These are phyloP conservation scores for Mycena crocata DNA, from an alignment of 768 basidiomycete genomes.

Conservation along the genomic window DNA sequence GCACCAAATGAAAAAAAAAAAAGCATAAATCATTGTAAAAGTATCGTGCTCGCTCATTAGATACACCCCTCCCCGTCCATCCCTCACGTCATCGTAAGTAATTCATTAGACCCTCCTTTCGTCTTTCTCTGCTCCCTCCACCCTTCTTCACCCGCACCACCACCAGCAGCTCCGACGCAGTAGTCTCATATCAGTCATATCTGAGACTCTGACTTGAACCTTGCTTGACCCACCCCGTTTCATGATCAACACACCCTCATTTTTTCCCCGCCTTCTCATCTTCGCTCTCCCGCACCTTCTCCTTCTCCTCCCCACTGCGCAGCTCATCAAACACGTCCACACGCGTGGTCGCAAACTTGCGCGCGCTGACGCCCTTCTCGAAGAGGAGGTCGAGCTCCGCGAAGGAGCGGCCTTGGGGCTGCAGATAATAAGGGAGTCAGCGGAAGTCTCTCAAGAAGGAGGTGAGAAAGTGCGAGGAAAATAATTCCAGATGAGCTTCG, in stretches of 20 bases:
- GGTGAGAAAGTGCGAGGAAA: not conserved
- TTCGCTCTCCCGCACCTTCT: not conserved
- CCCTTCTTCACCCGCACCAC: too few species aligned
- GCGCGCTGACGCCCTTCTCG: constrained; percentile 43
- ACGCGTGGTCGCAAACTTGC: constrained; percentile 36
- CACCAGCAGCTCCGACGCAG: too few species aligned
- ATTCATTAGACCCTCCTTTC: not conserved
- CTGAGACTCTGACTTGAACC: too few species aligned
- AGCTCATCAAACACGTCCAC: constrained; percentile 34
- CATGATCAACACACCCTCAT: not conserved
- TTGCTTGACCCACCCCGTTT: not conserved
- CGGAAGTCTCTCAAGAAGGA: too few species aligned
- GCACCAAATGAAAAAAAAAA: constrained; percentile 39
- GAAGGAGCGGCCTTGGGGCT: constrained; percentile 37
- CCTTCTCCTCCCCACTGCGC: not conserved
- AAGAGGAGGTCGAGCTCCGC: constrained; percentile 45
- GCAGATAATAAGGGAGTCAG: not conserved
- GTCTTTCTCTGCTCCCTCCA: too few species aligned
- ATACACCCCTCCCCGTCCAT: too few species aligned
- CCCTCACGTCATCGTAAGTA: too few species aligned
- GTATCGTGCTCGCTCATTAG: too few species aligned
- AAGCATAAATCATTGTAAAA: too few species aligned
- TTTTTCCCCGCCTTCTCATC: not conserved
- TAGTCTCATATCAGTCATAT: too few species aligned
- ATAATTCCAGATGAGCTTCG: too few species aligned